Base-by-base conservation (phyloP, 2,329 filamentous ascomycete genomes). In the Fonsecaea pedrosoi region DNA sequence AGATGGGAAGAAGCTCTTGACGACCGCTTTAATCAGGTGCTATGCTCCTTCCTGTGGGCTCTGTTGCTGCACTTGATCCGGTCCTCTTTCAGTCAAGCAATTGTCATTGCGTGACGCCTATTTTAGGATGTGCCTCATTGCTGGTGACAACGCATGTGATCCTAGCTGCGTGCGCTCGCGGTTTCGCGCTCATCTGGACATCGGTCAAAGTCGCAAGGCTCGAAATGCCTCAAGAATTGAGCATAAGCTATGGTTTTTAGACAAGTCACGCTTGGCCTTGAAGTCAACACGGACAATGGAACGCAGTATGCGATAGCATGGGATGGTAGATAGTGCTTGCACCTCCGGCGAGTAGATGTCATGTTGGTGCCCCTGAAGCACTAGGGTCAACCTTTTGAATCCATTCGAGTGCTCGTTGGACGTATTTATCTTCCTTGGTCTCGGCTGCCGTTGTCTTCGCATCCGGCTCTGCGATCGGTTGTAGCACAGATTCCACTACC, bases 51-150 rank as follows among this genome's bases (percentile, higher is more conserved):
- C 80, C 63, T 79, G 81, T 78, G 85, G 48, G 78, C 78, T 21
- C 82, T 87, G 79, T 78, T 87, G 6, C 80, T 82, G 60, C 78
- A 82, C 60, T 78, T 86, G 75, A 85, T 86, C 65, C 83, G 82
- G 72, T 86, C 86, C 71, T 87, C 85, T 85, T 83, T 81, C 1
- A 79, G 82, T 15, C 83, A 84, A 0, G 62, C 62, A 6, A 80
- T 81, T 2, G 74, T 85, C 13, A 57, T 83, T 7, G 79, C 45
- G 83, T 82, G 1, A 77, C 78, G 2, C 78, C 78, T n/a, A 80
- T 82, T 5, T 79, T 84, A 10, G 80, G 0, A 78, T 84, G 1
- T 75, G 84, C 34, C 82, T 81, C 0, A 79, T 82, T 8, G 76
- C 79, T 0, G 73, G 81, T 66, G 77, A 80, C 35, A 77, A 84